These are phyloP conservation scores for Phytopythium chamaehyphon DNA, from an alignment of 352 stramenopile species.

Conservation along the genomic window DNA sequence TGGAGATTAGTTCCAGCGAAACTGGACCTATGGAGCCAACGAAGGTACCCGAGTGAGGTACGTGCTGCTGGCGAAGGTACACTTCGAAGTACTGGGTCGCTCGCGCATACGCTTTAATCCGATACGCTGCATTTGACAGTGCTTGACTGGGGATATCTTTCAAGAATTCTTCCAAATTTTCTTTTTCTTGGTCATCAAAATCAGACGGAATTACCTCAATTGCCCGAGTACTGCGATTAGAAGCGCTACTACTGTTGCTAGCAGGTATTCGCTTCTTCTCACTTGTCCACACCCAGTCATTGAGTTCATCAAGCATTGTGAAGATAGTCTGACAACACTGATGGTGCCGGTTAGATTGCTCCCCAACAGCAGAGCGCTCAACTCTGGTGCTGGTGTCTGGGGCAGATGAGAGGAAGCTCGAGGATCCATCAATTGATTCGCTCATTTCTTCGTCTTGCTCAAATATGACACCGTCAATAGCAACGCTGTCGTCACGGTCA, in stretches of 20 bases:
- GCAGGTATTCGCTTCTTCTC: slow-evolving; percentile 74
- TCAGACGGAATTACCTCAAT: slow-evolving; percentile 27
- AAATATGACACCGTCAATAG: slow-evolving; percentile 46
- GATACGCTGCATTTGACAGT: slow-evolving; percentile 66
- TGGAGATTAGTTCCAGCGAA: slow-evolving; percentile 41
- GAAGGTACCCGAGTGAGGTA: background rate
- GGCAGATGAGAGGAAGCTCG: background rate
- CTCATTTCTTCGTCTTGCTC: slow-evolving; percentile 15
- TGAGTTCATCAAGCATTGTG: slow-evolving; percentile 82
- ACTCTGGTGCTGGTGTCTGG: slow-evolving; percentile 3
- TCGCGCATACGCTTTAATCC: slow-evolving; percentile 64
- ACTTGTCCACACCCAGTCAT: slow-evolving; percentile 85
- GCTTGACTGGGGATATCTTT: slow-evolving; percentile 64
- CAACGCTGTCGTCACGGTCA: slow-evolving; percentile 57
- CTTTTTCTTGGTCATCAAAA: slow-evolving; percentile 70
- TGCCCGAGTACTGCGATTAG: slow-evolving; percentile 4
- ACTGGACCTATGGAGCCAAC: slow-evolving; percentile 21
- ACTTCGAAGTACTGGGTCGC: slow-evolving; percentile 79
- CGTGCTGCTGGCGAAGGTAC: slow-evolving; percentile 53
- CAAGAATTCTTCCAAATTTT: slow-evolving; percentile 71
- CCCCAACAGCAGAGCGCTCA: slow-evolving; percentile 20
- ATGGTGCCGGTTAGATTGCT: slow-evolving; percentile 76
- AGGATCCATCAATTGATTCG: slow-evolving; percentile 1
- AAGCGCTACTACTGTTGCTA: slow-evolving; percentile 42
- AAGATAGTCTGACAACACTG: slow-evolving; percentile 86